Evolutionary conservation across 2,329 filamentous ascomycete species (phyloP).

Genomic region (Colletotrichum filicis): DNA sequence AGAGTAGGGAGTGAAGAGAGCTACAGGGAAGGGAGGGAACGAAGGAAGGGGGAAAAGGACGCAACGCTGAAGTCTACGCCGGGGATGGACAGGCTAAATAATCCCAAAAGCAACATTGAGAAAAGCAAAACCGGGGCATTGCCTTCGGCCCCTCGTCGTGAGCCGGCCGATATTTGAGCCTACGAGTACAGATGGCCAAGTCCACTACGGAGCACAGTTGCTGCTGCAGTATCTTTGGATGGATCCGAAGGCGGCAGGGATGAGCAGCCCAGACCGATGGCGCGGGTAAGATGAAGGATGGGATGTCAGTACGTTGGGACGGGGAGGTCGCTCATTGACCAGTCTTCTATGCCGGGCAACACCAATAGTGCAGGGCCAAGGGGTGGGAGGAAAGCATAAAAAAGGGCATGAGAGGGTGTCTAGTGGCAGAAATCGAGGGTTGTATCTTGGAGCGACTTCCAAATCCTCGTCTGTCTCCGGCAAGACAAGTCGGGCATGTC

Average conservation of each 20-base stretch:
- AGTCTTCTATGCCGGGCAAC: conserved; percentile 14
- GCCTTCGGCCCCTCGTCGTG: conserved; percentile 8
- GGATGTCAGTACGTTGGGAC: not conserved
- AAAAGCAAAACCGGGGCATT: conserved; percentile 4
- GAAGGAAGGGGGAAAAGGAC: not conserved
- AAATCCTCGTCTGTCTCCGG: conserved; percentile 14
- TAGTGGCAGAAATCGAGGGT: conserved; percentile 3
- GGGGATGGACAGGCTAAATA: conserved; percentile 34
- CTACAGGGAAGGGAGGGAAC: not conserved
- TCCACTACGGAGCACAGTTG: not conserved
- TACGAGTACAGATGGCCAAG: not conserved
- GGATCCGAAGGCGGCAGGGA: conserved; percentile 26
- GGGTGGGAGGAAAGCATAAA: conserved; percentile 22
- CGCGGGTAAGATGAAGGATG: conserved; percentile 16
- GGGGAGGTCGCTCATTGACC: conserved; percentile 19
- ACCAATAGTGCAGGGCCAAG: conserved; percentile 24
- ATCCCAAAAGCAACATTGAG: conserved; percentile 6
- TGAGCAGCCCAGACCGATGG: conserved; percentile 23
- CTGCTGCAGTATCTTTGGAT: conserved; percentile 17
- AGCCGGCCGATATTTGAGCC: conserved; percentile 12
- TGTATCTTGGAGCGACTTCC: conserved; percentile 4
- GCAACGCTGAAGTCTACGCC: not conserved
- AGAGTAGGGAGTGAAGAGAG: not conserved
- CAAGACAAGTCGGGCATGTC: conserved; percentile 15
- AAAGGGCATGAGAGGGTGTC: conserved; percentile 8